Evolutionary conservation across 2,329 filamentous ascomycete species (phyloP).

Genomic region (Aspergillus neoniger): DNA sequence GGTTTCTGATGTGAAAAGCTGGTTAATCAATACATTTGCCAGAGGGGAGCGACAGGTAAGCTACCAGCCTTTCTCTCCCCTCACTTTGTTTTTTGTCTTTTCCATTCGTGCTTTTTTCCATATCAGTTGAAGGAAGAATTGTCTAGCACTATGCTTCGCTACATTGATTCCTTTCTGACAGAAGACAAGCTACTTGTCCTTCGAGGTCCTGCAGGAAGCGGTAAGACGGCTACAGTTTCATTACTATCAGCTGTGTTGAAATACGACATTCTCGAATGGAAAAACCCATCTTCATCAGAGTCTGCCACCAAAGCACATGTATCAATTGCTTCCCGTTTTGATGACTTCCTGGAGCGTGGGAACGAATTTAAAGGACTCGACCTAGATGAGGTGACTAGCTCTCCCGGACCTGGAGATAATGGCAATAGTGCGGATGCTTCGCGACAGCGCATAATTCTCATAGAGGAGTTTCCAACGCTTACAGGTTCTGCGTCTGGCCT

Average conservation of each 20-base stretch:
- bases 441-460: conserved; percentile 63
- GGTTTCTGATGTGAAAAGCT: conserved; percentile 78
- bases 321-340: conserved; percentile 78
- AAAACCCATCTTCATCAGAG: conserved; percentile 70
- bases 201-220: conserved; percentile 86
- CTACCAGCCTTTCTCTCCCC: neutral
- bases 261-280: conserved; percentile 84
- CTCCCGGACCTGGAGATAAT: neutral
- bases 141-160: neutral
- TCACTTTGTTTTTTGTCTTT: neutral
- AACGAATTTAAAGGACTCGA: conserved; percentile 77
- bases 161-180: conserved; percentile 20
- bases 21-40: conserved; percentile 73
- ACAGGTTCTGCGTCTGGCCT: conserved; percentile 67
- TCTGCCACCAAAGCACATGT: conserved; percentile 63
- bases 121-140: neutral
- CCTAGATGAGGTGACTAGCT: conserved; percentile 29
- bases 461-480: conserved; percentile 82
- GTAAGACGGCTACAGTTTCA: conserved; percentile 85
- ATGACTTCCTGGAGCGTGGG: conserved; percentile 83
- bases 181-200: conserved; percentile 73
- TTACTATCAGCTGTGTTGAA: conserved; percentile 76
- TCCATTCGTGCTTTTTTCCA: neutral
- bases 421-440: conserved; percentile 7
- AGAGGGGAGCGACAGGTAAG: conserved; percentile 53